Evolutionary conservation across 768 basidiomycete genomes (phyloP), one percentile per base, ranked within the genome.

Genomic region (Phlegmacium glaucopus): DNA sequence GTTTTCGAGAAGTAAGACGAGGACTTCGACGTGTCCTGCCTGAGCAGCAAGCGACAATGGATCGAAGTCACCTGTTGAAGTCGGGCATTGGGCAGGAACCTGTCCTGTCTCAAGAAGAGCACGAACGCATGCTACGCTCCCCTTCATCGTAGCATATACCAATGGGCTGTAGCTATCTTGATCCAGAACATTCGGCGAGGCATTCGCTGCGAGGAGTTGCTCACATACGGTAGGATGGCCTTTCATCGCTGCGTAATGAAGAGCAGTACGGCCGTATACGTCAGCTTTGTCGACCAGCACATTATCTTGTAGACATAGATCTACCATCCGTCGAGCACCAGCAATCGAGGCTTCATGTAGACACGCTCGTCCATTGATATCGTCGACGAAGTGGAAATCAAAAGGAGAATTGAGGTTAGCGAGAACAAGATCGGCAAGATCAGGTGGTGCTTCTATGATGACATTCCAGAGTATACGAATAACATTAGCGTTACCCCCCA

Each of bases 211-310:
- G 50, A 99, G 68, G 29, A 99, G 79, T 55, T 75, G 82, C 41
- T 75, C 79, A 65, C 90, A 93, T 48, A 95, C 79, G 17, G 63
- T 66, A 7, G 82, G 74, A 61, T 94, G 87, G 1, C 94, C 94
- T 60, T 93, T 85, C 84, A 97, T 93, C 16, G 91, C 87, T 12
- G 93, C 92, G 68, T 99, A 99, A 69, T 98, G 95, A 36, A 99
- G 75, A 4, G 94, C 86, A 6, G 90, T 87, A 4, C 96, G 88
- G 26, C 92, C 94, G 66, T 98, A 99, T 1, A 85, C 83, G 60
- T 99, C 96, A 16, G 79, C 71, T 54, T 82, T 87, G 57, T 84
- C 80, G 42, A 82, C 76, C n/a, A 79, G 70, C 2, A 91, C 80
- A 12, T 80, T 79, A 44, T 82, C 82, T 47, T 79, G 74, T 15